Evolutionary conservation across 2,329 filamentous ascomycete species (phyloP).

Genomic region (Fusarium poae): DNA sequence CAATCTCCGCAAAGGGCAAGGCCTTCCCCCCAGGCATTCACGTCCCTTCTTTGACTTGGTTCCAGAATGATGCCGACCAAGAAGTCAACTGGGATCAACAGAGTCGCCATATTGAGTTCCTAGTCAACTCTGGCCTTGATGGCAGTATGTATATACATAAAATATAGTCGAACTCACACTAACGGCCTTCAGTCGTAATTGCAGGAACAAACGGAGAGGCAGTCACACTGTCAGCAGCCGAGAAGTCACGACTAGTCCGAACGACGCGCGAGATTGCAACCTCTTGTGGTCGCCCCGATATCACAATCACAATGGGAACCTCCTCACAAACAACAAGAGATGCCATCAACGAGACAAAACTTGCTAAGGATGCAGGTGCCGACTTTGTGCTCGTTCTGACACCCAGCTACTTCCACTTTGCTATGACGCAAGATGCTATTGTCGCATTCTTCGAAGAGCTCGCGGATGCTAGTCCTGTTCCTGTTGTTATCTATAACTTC

Average conservation of each 20-base stretch:
- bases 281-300: conserved; percentile 65
- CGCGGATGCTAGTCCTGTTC: conserved; percentile 70
- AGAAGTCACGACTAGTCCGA: conserved; percentile 71
- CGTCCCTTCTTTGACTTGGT: conserved; percentile 69
- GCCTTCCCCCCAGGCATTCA: conserved; percentile 66
- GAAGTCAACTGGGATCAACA: conserved; percentile 69
- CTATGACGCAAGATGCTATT: conserved; percentile 71
- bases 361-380: conserved; percentile 72
- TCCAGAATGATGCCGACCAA: conserved; percentile 60
- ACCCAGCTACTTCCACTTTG: conserved; percentile 77
- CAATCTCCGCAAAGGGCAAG: conserved; percentile 48
- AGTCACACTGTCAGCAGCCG: conserved; percentile 74
- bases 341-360: conserved; percentile 72
- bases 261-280: conserved; percentile 72
- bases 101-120: conserved; percentile 65
- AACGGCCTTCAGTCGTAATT: conserved; percentile 65
- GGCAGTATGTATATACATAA: conserved; percentile 53
- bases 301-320: conserved; percentile 76
- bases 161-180: neutral
- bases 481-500: conserved; percentile 80
- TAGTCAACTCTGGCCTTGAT: conserved; percentile 66
- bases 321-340: conserved; percentile 75
- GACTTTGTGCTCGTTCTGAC: conserved; percentile 77
- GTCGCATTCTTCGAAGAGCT: conserved; percentile 72
- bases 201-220: conserved; percentile 82